Evolutionary conservation across 106 monocot genomes (phyloP), one percentile per base, ranked within the genome.

Genomic region (Allium sativum): DNA sequence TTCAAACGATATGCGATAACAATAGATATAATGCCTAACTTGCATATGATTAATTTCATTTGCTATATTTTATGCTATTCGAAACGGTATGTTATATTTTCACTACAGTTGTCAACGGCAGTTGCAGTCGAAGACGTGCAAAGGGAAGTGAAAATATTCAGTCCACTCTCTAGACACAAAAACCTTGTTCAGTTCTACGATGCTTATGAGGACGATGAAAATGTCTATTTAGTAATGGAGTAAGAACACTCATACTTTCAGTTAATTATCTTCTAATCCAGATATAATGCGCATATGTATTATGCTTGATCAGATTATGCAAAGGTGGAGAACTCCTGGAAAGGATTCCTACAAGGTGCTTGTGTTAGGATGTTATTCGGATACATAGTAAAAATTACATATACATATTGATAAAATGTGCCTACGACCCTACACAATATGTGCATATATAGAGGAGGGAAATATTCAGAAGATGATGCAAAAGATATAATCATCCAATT

Each of bases 201-300:
- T 74, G 81, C 87, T 14, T 87, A 63, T 20, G 92, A 92, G 48
- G 92, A 92, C 63, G 84, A 81, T 22, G 87, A 84, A 21, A 92
- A 92, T 61, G 81, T 92, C 40, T 92, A 92, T 66, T 81, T 92
- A 62, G 84, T 84, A 4, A 92, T 92, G 92, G 92, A 92, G 92
- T 92, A 79, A 81, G 83, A 31, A 31, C 31, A 31, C 31, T n/a
- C n/a, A 31, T 31, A 31, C 31, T 58, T 8, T 47, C 21, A 31
- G 48, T n/a, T 52, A 46, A 51, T 10, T 8, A 40, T 40, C 15
- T 31, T 21, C 41, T 13, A 48, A 7, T 55, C 18, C 18, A 18
- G 7, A 42, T 59, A 10, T 18, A 31, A 31, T 31, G 1, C 4
- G 31, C 31, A 31, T 56, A 8, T 56, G 12, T 22, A 9, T 7